phyloP scores from a whole-genome alignment of 2,329 filamentous ascomycete genomes.

The Fusarium sp. region DNA sequence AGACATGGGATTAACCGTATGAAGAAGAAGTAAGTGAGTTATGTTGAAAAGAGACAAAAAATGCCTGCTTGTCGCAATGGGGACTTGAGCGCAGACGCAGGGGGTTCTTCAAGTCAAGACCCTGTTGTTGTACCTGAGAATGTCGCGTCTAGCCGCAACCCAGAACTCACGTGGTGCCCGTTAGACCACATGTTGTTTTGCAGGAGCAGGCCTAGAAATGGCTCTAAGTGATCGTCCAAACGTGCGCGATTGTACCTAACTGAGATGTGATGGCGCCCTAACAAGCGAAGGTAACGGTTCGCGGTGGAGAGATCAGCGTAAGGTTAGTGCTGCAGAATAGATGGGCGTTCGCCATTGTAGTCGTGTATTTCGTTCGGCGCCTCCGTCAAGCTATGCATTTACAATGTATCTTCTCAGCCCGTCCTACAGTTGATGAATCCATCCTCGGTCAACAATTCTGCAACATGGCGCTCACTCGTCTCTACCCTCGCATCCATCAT shows the following conservation, averaged over 20 bases:
- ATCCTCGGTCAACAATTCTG: background rate
- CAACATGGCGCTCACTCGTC: constrained; percentile 5
- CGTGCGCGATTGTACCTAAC: constrained; percentile 38
- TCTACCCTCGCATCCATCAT: constrained; percentile 1
- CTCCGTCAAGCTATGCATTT: background rate
- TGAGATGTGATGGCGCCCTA: constrained; percentile 37
- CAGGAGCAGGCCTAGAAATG: constrained; percentile 10
- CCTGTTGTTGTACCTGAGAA: constrained; percentile 22
- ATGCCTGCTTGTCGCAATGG: background rate
- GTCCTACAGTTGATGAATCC: background rate
- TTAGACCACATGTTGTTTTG: constrained; percentile 28
- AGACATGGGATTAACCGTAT: background rate
- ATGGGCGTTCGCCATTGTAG: background rate
- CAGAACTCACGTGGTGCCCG: constrained; percentile 37
- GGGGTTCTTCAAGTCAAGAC: background rate
- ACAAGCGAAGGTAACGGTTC: constrained; percentile 15
- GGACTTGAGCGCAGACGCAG: background rate
- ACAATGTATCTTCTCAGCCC: background rate
- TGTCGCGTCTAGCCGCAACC: constrained; percentile 21
- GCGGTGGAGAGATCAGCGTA: constrained; percentile 36
- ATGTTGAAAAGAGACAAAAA: background rate
- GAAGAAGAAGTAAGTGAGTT: background rate
- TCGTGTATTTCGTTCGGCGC: background rate
- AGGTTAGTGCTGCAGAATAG: background rate
- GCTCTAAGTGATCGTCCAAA: constrained; percentile 24